Percentiles rank a stretch among this genome's conserved stretches.
phyloP scores from a whole-genome alignment of 78 protist species.

The Emiliania huxleyi region DNA sequence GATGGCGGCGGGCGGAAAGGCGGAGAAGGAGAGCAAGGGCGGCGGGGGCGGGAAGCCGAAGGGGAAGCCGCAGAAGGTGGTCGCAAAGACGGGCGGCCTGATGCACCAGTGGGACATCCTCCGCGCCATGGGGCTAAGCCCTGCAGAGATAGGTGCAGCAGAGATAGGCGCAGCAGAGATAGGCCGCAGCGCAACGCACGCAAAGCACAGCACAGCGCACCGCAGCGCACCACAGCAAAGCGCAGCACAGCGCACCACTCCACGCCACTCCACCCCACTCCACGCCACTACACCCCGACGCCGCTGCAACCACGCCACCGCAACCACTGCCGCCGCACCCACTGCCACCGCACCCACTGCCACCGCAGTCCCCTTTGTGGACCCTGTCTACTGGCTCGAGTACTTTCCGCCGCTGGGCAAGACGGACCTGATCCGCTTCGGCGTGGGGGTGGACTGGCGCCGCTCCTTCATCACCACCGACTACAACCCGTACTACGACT shows the following conservation, averaged over 20 bases:
- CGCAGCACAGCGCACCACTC: no score
- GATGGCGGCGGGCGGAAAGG: background rate
- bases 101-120: slow-evolving; percentile 91
- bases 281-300: no score
- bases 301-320: no score
- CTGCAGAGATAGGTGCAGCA: slow-evolving; percentile 93
- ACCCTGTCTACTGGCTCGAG: slow-evolving; percentile 90
- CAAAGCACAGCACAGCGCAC: no score
- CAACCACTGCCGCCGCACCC: no score
- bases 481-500: slow-evolving; percentile 97
- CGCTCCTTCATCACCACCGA: slow-evolving; percentile 99
- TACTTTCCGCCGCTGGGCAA: slow-evolving; percentile 97
- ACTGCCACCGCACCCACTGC: no score
- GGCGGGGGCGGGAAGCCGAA: background rate
- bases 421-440: slow-evolving; percentile 84
- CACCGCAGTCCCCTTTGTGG: slow-evolving; percentile 83
- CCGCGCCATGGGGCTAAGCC: slow-evolving; percentile 81
- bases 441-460: slow-evolving; percentile 94
- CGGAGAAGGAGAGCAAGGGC: background rate
- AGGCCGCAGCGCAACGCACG: no score
- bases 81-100: slow-evolving; percentile 79
- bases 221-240: no score
- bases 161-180: slow-evolving; percentile 93
- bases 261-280: no score
- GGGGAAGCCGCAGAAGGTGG: slow-evolving; percentile 59